Conservation (phyloP, 2,329 filamentous ascomycete genomes). For the Penicillium sp. region DNA sequence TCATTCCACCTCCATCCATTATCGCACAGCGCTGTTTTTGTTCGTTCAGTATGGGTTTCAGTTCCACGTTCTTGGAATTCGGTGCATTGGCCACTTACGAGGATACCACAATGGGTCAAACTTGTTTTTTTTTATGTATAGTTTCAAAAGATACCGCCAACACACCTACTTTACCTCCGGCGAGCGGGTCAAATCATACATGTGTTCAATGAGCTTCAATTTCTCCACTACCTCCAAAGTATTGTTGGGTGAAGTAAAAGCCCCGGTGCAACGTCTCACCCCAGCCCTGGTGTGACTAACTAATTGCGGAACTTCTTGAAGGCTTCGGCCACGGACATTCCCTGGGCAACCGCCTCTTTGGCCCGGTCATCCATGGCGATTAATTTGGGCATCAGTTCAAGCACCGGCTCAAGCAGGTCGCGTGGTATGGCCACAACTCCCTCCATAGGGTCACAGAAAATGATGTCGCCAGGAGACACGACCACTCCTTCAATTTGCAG, state of each 20-base stretch:
- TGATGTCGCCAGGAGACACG: constrained; percentile 55
- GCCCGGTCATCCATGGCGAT: constrained; percentile 53
- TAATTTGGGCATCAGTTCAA: constrained; percentile 54
- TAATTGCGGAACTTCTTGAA: constrained; percentile 52
- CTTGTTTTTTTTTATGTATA: constrained; percentile 11
- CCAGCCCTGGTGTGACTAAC: background rate
- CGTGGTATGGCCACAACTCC: constrained; percentile 64
- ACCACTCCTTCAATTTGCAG: constrained; percentile 38
- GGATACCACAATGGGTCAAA: constrained; percentile 15
- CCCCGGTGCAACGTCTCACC: too few relatives aligned
- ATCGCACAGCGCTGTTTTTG: constrained; percentile 20
- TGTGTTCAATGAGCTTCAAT: too few relatives aligned
- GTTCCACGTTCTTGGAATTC: constrained; percentile 5
- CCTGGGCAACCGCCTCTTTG: constrained; percentile 58
- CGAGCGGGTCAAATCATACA: too few relatives aligned
- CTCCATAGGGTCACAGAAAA: constrained; percentile 64
- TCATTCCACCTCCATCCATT: constrained; percentile 8
- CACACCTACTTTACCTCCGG: background rate
- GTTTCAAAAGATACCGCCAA: constrained; percentile 1
- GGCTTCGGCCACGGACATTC: constrained; percentile 59
- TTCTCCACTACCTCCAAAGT: too few relatives aligned
- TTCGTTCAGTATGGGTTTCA: constrained; percentile 10
- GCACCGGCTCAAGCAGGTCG: constrained; percentile 53
- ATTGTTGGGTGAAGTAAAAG: too few relatives aligned
- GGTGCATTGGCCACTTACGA: constrained; percentile 18